Evolutionary conservation across 164 flowering plant genomes (phyloP).

Genomic region (Echeveria elegans): DNA sequence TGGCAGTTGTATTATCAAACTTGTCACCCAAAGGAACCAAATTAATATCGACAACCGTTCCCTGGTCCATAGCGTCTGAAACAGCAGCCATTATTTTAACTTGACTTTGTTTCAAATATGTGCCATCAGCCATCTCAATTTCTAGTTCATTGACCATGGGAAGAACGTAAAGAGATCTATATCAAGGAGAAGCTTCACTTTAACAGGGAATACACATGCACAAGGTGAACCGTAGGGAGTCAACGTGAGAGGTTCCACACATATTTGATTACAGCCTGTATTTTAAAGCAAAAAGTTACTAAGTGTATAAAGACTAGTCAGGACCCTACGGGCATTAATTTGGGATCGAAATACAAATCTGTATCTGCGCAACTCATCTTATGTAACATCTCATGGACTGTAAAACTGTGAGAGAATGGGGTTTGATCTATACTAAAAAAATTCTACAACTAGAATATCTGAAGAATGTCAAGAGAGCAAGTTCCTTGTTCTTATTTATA

Average conservation of each 20-base stretch:
- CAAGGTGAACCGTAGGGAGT: constrained; percentile 89
- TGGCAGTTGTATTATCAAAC: constrained; percentile 91
- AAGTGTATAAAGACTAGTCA: neutral
- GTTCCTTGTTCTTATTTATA: neutral
- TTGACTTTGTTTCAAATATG: constrained; percentile 83
- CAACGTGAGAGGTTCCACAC: constrained; percentile 67
- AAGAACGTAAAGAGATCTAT: constrained; percentile 65
- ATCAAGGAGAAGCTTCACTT: constrained; percentile 67
- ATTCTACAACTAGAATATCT: neutral
- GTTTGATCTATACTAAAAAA: constrained; percentile 10
- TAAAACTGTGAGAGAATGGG: neutral
- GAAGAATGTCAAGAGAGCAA: neutral
- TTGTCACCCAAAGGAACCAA: constrained; percentile 90
- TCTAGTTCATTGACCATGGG: constrained; percentile 70
- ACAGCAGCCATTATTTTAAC: constrained; percentile 84
- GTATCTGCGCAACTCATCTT: neutral
- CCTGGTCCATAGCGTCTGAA: constrained; percentile 70
- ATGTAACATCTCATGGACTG: neutral
- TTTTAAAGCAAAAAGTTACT: neutral
- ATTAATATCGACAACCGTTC: constrained; percentile 66
- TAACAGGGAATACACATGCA: constrained; percentile 90
- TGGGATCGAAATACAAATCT: neutral
- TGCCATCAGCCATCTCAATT: constrained; percentile 82
- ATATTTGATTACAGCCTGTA: constrained; percentile 79
- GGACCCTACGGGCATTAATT: neutral